These are phyloP conservation scores for Globisporangium paddicum DNA, from an alignment of 352 stramenopile species.

Conservation along the genomic window DNA sequence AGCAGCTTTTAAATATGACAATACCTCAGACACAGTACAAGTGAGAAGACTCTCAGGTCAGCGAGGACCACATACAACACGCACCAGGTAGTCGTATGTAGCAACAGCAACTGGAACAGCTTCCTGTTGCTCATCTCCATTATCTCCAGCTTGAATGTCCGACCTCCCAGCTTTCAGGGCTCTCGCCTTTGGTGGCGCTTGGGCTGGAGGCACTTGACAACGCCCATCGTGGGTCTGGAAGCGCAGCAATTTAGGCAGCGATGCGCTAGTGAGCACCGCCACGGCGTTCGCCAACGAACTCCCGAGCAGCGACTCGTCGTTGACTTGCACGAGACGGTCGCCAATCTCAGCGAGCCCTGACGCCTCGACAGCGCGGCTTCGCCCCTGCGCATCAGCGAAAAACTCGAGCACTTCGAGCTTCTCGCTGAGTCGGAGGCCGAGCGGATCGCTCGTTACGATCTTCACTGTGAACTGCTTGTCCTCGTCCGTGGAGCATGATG, in stretches of 20 bases:
- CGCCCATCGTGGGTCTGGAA: conserved; percentile 57
- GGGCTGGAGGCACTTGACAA: conserved; percentile 17
- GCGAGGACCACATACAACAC: background rate
- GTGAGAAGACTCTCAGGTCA: background rate
- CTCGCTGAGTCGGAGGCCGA: conserved; percentile 58
- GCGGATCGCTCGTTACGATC: conserved; percentile 30
- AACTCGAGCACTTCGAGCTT: conserved; percentile 66
- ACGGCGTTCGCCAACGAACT: conserved; percentile 37
- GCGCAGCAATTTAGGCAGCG: conserved; percentile 43
- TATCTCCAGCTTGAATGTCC: background rate
- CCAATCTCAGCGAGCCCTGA: conserved; percentile 65
- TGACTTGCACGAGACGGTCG: conserved; percentile 52
- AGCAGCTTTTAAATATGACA: conserved; percentile 22
- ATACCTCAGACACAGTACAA: background rate
- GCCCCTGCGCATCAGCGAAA: conserved; percentile 43
- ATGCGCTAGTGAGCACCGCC: conserved; percentile 26
- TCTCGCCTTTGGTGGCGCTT: background rate
- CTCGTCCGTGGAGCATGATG: conserved; percentile 14
- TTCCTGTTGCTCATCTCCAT: background rate
- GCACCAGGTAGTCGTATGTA: conserved; percentile 49
- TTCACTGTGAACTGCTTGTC: conserved; percentile 47
- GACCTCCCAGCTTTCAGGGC: background rate
- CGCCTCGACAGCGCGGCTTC: conserved; percentile 49
- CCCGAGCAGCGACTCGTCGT: conserved; percentile 35
- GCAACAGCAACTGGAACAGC: background rate